Evolutionary conservation across 2,329 filamentous ascomycete genomes (phyloP), one percentile per base, ranked within the genome.

Genomic region (Akanthomyces uredinophilus): DNA sequence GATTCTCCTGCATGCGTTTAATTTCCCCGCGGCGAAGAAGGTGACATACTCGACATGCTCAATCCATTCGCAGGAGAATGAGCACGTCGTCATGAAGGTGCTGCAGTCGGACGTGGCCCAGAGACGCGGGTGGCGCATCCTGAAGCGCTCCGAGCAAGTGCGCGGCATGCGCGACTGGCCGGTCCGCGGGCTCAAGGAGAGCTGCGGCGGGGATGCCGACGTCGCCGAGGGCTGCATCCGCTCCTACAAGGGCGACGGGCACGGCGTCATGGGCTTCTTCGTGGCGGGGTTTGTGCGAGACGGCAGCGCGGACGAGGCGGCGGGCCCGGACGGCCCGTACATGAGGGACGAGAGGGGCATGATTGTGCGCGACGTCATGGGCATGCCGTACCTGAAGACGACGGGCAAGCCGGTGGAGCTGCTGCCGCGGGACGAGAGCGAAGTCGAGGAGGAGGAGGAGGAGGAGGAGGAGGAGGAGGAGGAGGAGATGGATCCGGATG

Each of bases 31-130:
- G 1, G 92, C 91, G 0, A 81, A 73, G 14, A 88, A 86, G 66
- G 87, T 98, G 49, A 93, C 91, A 0, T 99, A 98, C 72, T 96
- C 92, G 39, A 98, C 95, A 0, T 99, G 95, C 72, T 98, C 94
- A 0, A 78, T 96, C 2, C 88, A 98, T 71, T 83, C 85, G 0
- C 84, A 90, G 66, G 95, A 99, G 73, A 98, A 99, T 69, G 95
- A 99, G 74, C 76, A 83, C 1, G 93, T 98, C 0, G 92, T 97
- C 0, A 75, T 88, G 61, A 81, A 83, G 52, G 89, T 91, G 1
- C 78, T 98, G 43, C 73, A 75, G 7, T 94, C 91, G 0, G 78
- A 85, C 0, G 74, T 90, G 13, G 92, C 91, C 0, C 80, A 77
- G 65, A 72, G 80, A 63, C 76, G 83, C 32, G 91, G 91, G 0